Base-by-base conservation (phyloP, 2,329 filamentous ascomycete genomes). In the Magnaporthiopsis incrustans region DNA sequence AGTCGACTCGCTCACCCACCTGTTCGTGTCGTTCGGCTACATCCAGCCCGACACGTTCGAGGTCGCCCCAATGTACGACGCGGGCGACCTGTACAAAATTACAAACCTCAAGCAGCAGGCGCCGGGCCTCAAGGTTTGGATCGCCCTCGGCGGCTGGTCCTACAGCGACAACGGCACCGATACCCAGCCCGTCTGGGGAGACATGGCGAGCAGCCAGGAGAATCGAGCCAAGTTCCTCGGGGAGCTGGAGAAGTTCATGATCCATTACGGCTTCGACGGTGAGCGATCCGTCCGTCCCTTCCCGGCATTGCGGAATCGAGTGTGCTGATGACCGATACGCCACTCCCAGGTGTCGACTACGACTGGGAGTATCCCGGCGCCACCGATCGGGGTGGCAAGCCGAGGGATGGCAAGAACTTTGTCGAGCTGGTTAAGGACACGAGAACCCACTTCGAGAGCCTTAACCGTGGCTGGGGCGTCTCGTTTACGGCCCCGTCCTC, bases 341-440 rank as follows among this genome's bases (percentile, higher is more conserved):
- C 27, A 30, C 27, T 30, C 27, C 27, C 5, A 30, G 27, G 27
- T 18, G 67, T 67, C 22, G 67, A 68, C 56, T 44, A 70, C 1
- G 70, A 71, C 63, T 68, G 68, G 69, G 69, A 70, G 61, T 70
- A 71, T 38, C 69, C 69, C 22, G 68, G 64, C 2, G 70, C 69
- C 26, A 30, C 61, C 6, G 69, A 71, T 61, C 65, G 69, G 14
- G 65, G 68, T 18, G 69, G 70, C 11, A 59, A 66, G 6, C 10
- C 35, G 7, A 60, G 64, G 3, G 70, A 71, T 59, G 61, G 35
- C 2, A 35, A 59, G 12, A 71, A 70, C 60, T 69, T 61, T 44
- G 60, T 67, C 12, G 22, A 18, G 3, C 57, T 71, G 18, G 26
- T 69, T n/a, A 70, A 85, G 87, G 81, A 76, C 82, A 80, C 10